phyloP scores from a whole-genome alignment of 140 eudicot species.

The Senecio squalidus region DNA sequence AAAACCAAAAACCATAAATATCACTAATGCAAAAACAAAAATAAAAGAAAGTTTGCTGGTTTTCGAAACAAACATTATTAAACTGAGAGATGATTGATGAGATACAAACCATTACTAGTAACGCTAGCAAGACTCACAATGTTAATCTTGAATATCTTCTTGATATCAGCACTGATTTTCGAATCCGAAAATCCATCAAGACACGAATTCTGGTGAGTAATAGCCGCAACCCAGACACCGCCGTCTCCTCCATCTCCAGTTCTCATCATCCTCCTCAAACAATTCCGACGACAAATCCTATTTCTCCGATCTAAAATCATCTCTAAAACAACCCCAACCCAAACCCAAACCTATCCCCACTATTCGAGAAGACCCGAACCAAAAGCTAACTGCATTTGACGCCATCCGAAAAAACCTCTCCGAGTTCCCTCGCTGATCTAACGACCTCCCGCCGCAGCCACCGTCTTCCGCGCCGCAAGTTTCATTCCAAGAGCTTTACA shows the following conservation, averaged over 20 bases:
- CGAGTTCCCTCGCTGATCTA: constrained; percentile 37
- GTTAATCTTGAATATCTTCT: too few species aligned
- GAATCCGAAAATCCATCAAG: too few species aligned
- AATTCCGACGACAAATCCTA: constrained; percentile 12
- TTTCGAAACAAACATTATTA: too few species aligned
- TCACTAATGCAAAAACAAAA: too few species aligned
- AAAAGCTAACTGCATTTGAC: constrained; percentile 13
- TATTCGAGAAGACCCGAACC: too few species aligned
- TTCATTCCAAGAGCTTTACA: constrained; percentile 41
- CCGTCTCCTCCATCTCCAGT: constrained; percentile 8
- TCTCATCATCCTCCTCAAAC: constrained; percentile 6
- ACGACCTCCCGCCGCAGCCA: constrained; percentile 19
- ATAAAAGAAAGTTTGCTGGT: too few species aligned
- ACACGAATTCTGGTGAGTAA: too few species aligned
- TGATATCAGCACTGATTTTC: too few species aligned
- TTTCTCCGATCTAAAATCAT: constrained; percentile 19
- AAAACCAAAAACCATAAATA: too few species aligned
- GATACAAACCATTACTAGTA: too few species aligned
- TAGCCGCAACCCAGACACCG: constrained; percentile 17
- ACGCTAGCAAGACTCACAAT: too few species aligned
- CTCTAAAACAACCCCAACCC: constrained; percentile 28
- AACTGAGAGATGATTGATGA: too few species aligned
- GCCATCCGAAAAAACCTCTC: constrained; percentile 48
- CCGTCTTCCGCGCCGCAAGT: not conserved
- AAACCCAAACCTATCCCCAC: constrained; percentile 2